phyloP scores from a whole-genome alignment of 2,329 filamentous ascomycete species.

The Cordyceps javanica region DNA sequence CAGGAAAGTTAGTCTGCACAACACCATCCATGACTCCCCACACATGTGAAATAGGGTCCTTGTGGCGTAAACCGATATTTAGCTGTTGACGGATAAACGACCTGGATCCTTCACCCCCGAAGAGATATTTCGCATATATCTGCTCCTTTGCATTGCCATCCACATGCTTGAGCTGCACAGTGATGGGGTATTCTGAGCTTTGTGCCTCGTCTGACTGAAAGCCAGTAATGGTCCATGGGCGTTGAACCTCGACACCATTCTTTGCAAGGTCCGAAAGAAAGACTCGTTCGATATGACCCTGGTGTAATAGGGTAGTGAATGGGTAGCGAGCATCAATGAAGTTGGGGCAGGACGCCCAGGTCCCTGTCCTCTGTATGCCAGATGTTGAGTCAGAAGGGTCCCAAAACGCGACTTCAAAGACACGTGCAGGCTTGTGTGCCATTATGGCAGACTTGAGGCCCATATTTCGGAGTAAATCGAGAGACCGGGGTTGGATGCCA shows the following conservation, averaged over 20 bases:
- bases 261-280: slow-evolving; percentile 61
- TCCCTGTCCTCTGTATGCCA: slow-evolving; percentile 60
- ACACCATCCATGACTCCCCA: slow-evolving; percentile 75
- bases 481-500: slow-evolving; percentile 83
- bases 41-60: slow-evolving; percentile 63
- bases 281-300: slow-evolving; percentile 64
- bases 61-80: slow-evolving; percentile 64
- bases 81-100: slow-evolving; percentile 60
- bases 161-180: slow-evolving; percentile 69
- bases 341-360: slow-evolving; percentile 81
- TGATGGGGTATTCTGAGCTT: slow-evolving; percentile 66
- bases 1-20: slow-evolving; percentile 66
- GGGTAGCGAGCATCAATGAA: slow-evolving; percentile 71
- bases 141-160: slow-evolving; percentile 66
- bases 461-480: slow-evolving; percentile 84
- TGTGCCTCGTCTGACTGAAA: slow-evolving; percentile 53
- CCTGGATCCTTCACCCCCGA: slow-evolving; percentile 64
- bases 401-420: slow-evolving; percentile 74
- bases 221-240: slow-evolving; percentile 58
- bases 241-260: slow-evolving; percentile 53
- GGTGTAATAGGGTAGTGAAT: slow-evolving; percentile 65
- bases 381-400: slow-evolving; percentile 50
- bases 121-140: slow-evolving; percentile 62
- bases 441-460: slow-evolving; percentile 83
- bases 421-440: slow-evolving; percentile 78